These are phyloP conservation scores for Lichtheimia ramosa DNA, from an alignment of 371 early-diverging fungal genomes.

Conservation along the genomic window DNA sequence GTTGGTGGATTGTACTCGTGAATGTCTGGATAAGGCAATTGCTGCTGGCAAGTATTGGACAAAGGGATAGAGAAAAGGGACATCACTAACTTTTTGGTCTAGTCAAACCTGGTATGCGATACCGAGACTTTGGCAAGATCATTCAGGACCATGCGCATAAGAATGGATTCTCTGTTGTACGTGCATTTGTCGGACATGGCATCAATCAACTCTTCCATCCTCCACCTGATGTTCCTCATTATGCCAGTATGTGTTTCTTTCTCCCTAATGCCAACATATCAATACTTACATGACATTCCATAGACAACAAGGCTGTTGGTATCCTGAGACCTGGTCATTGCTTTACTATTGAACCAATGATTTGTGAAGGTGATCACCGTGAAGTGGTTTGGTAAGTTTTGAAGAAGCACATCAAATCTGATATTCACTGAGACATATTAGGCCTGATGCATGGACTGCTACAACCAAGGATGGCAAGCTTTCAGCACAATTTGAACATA, in stretches of 20 bases:
- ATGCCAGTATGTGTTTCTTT: slow-evolving; percentile 62
- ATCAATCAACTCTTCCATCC: slow-evolving; percentile 86
- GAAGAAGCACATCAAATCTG: too few relatives aligned
- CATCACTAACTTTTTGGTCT: background rate
- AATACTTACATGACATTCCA: too few relatives aligned
- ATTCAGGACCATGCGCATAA: slow-evolving; percentile 85
- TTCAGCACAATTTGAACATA: slow-evolving; percentile 99
- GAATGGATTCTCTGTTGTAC: slow-evolving; percentile 89
- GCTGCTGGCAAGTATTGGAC: slow-evolving; percentile 65
- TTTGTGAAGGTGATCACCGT: slow-evolving; percentile 74
- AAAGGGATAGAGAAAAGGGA: slow-evolving; percentile 21
- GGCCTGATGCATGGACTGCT: slow-evolving; percentile 93
- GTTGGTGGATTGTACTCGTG: slow-evolving; percentile 74
- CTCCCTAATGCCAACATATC: background rate
- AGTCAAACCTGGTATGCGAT: slow-evolving; percentile 90
- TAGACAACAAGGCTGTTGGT: slow-evolving; percentile 91
- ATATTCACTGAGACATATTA: slow-evolving; percentile 11
- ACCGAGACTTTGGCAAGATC: slow-evolving; percentile 88
- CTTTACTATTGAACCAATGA: slow-evolving; percentile 98
- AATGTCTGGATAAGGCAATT: slow-evolving; percentile 89
- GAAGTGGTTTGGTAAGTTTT: slow-evolving; percentile 40
- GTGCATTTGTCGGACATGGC: slow-evolving; percentile 93
- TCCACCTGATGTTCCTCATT: slow-evolving; percentile 91
- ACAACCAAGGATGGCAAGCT: slow-evolving; percentile 91
- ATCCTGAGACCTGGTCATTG: slow-evolving; percentile 90